These are phyloP conservation scores for Puccinia brachypodii DNA, from an alignment of 1,284 basidiomycete species.

Conservation along the genomic window DNA sequence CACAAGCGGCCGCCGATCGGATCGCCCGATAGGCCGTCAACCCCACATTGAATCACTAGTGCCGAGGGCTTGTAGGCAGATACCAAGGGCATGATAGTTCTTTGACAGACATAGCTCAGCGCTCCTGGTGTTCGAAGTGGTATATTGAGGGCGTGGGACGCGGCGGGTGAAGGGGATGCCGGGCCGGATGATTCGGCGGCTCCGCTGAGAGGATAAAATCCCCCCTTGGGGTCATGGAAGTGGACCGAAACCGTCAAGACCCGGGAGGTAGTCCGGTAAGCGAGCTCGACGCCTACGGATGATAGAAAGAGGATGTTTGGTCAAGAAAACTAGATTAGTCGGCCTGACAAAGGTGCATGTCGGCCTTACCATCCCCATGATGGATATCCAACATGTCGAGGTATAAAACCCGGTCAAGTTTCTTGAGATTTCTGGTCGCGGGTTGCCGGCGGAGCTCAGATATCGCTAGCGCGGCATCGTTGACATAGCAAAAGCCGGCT, in stretches of 20 bases:
- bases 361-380: constrained; percentile 84
- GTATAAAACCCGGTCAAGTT: constrained; percentile 74
- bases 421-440: constrained; percentile 32
- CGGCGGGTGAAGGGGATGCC: constrained; percentile 39
- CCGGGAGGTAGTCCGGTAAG: constrained; percentile 59
- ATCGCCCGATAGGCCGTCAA: constrained; percentile 80
- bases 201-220: constrained; percentile 66
- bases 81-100: constrained; percentile 65
- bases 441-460: constrained; percentile 52
- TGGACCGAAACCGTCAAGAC: constrained; percentile 62
- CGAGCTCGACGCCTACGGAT: constrained; percentile 63
- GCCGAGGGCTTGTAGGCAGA: constrained; percentile 72
- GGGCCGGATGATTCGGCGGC: constrained; percentile 63
- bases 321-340: constrained; percentile 49
- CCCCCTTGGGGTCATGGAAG: constrained; percentile 68
- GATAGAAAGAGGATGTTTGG: constrained; percentile 65
- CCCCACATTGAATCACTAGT: constrained; percentile 79
- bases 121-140: constrained; percentile 54
- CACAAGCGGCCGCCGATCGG: constrained; percentile 67
- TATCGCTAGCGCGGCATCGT: constrained; percentile 80
- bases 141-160: constrained; percentile 49
- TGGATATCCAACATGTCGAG: constrained; percentile 83
- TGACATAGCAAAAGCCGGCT: constrained; percentile 89
- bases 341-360: neutral
- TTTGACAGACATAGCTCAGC: constrained; percentile 66